Evolutionary conservation across 106 monocot genomes (phyloP), one percentile per base, ranked within the genome.

Genomic region (Apostasia ramifera): DNA sequence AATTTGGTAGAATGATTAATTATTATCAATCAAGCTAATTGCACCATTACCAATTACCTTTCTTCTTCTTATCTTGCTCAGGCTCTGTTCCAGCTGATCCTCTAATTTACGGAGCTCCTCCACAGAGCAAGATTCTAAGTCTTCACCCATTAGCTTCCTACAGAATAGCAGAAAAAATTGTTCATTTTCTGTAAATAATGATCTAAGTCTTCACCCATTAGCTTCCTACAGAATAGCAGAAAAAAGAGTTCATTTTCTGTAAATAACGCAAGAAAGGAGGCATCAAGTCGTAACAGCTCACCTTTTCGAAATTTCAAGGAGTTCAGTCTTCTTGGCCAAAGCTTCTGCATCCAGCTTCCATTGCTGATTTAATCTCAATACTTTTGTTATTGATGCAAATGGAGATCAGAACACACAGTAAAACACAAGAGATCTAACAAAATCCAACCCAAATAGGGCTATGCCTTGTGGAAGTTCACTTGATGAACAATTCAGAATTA

Each of bases 101-200:
- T 87, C 87, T 56, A 83, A 47, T 68, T 87, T 74, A 40, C 75
- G 74, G 54, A 87, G 67, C 57, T 87, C 87, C 26, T 78, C 71
- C 1, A 71, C 2, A 3, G 87, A 80, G 69, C 87, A 83, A 52
- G 80, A 74, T 59, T 74, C 77, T 47, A 87, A 15, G 61, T 52
- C 71, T 66, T 87, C 71, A 43, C 82, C 87, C 40, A 78, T 13
- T 1, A 83, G 69, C 52, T 80, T 83, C 65, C 87, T 87, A 74
- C 52, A 74, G 53, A 47, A 61, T 50, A 41, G 9, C 8, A 12
- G 6, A 26, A 26, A 26, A 26, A 26, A 26, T 26, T 26, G 26
- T 26, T 26, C 26, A 26, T 26, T 26, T 26, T 26, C 26, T 26
- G 26, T 26, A 26, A 26, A 26, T 26, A 26, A 26, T 26, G 26